Conservation (phyloP, 139 green algal genomes). For the Ostreobium quekettii region DNA sequence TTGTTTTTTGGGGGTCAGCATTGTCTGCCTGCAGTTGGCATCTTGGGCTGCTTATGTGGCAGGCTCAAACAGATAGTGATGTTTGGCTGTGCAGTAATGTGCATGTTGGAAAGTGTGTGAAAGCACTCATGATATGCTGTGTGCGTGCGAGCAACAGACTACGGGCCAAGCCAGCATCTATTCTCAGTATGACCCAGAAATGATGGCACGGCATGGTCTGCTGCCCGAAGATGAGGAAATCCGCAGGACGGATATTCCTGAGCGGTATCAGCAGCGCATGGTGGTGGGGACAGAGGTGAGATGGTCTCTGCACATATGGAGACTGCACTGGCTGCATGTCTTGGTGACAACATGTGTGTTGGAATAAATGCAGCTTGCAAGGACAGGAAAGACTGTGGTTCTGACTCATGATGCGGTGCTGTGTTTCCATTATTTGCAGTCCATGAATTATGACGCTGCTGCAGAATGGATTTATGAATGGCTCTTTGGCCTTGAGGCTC, state of each 20-base stretch:
- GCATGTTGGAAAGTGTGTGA: neutral
- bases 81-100: neutral
- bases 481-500: slow-evolving; percentile 18
- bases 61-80: neutral
- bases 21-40: neutral
- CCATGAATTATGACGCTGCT: slow-evolving; percentile 34
- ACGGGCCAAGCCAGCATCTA: slow-evolving; percentile 3
- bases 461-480: slow-evolving; percentile 54
- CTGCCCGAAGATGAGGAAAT: slow-evolving; percentile 70
- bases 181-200: slow-evolving; percentile 59
- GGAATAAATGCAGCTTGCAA: too few species aligned
- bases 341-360: too few species aligned
- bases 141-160: neutral
- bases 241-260: slow-evolving; percentile 61
- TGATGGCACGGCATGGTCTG: slow-evolving; percentile 61
- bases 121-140: neutral
- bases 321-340: too few species aligned
- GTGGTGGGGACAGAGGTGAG: slow-evolving; percentile 1
- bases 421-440: slow-evolving; percentile 16
- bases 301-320: too few species aligned
- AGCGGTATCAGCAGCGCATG: slow-evolving; percentile 65
- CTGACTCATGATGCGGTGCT: too few species aligned
- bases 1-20: too few species aligned
- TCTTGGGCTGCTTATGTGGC: neutral
- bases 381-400: too few species aligned